phyloP scores from a whole-genome alignment of 495 filamentous ascomycete genomes.

The Aspergillus olivimuriae region DNA sequence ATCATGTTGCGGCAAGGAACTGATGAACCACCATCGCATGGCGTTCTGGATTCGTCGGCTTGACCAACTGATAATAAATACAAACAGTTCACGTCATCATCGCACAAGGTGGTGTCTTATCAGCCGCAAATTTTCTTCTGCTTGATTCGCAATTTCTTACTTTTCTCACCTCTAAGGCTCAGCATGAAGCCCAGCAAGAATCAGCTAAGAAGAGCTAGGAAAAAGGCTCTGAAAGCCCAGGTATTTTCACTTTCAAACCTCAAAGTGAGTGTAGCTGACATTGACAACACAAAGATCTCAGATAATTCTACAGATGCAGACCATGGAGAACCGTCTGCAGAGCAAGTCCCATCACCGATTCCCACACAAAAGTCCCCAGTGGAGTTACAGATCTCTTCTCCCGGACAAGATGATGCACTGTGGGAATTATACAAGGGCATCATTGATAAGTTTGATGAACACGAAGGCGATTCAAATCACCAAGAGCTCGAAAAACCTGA shows the following conservation, averaged over 20 bases:
- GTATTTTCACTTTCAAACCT: too few relatives aligned
- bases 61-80: too few relatives aligned
- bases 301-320: not conserved
- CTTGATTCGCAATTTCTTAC: too few relatives aligned
- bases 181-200: slow-evolving; percentile 69
- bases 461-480: slow-evolving; percentile 48
- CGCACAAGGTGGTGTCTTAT: too few relatives aligned
- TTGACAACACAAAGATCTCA: not conserved
- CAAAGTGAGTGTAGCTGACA: too few relatives aligned
- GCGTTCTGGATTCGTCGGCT: too few relatives aligned
- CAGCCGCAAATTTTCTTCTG: too few relatives aligned
- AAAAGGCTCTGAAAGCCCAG: slow-evolving; percentile 68
- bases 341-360: not conserved
- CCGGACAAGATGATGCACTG: slow-evolving; percentile 64
- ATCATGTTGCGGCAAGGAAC: too few relatives aligned
- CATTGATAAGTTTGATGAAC: slow-evolving; percentile 63
- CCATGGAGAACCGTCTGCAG: not conserved
- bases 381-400: slow-evolving; percentile 24
- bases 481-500: slow-evolving; percentile 79
- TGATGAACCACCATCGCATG: too few relatives aligned
- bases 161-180: not conserved
- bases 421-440: slow-evolving; percentile 79
- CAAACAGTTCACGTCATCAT: too few relatives aligned
- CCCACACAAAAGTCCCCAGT: slow-evolving; percentile 22
- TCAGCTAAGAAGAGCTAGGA: slow-evolving; percentile 78